These are phyloP conservation scores for Nicotiana benthamiana DNA, from an alignment of 257 asterid genomes.

Conservation along the genomic window DNA sequence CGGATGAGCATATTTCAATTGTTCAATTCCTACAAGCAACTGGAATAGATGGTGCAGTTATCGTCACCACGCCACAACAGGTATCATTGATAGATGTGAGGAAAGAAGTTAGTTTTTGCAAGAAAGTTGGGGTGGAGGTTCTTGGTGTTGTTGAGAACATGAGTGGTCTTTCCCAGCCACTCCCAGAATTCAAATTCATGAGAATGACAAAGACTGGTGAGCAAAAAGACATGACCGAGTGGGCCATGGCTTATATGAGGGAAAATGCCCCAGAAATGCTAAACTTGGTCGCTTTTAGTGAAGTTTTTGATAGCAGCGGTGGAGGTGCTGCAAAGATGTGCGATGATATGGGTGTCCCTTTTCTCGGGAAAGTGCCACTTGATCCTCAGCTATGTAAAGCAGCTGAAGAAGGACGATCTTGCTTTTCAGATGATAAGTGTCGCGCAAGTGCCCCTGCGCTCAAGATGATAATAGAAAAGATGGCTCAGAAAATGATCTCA, in stretches of 20 bases:
- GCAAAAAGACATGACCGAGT: constrained; percentile 55
- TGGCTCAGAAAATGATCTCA: constrained; percentile 32
- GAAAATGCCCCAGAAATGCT: constrained; percentile 68
- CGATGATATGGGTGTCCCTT: constrained; percentile 64
- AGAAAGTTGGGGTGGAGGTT: constrained; percentile 60
- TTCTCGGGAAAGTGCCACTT: constrained; percentile 78
- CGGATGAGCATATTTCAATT: constrained; percentile 82
- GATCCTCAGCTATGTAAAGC: constrained; percentile 91
- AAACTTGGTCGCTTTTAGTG: constrained; percentile 48
- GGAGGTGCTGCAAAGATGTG: constrained; percentile 96
- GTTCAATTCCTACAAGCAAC: constrained; percentile 79
- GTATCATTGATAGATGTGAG: constrained; percentile 84
- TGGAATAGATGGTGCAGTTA: constrained; percentile 78
- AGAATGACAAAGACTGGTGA: constrained; percentile 37
- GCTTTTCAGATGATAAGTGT: constrained; percentile 59
- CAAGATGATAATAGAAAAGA: constrained; percentile 45
- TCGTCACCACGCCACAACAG: constrained; percentile 91
- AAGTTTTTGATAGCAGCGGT: constrained; percentile 74
- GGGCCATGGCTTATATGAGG: constrained; percentile 33
- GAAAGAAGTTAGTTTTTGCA: constrained; percentile 58
- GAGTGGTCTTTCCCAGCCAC: constrained; percentile 73
- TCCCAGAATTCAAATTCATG: constrained; percentile 50
- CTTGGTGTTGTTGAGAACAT: constrained; percentile 91
- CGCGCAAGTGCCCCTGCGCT: constrained; percentile 54
- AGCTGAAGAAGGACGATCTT: constrained; percentile 87